phyloP scores from a whole-genome alignment of 257 asterid genomes.

The Nicotiana knightiana region DNA sequence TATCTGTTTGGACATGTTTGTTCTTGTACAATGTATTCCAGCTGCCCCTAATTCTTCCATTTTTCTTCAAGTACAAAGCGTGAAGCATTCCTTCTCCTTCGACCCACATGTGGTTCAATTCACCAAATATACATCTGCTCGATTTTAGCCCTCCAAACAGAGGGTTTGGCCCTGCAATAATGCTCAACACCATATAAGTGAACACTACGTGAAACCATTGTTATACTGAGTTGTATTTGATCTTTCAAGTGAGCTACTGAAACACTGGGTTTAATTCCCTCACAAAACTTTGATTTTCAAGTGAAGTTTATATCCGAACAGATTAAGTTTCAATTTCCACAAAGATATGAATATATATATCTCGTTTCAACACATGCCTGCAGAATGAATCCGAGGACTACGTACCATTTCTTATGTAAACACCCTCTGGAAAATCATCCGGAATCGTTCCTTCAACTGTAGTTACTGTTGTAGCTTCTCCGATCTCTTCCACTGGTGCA shows the following conservation, averaged over 20 bases:
- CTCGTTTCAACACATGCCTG: not conserved
- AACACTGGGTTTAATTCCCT: too few relatives aligned
- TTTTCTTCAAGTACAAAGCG: constrained; percentile 29
- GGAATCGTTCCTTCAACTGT: constrained; percentile 42
- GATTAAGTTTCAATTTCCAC: not conserved
- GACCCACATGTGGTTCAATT: constrained; percentile 32
- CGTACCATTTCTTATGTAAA: constrained; percentile 60
- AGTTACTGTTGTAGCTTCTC: constrained; percentile 21
- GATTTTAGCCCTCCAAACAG: constrained; percentile 38
- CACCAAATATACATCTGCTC: constrained; percentile 32
- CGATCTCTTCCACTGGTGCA: constrained; percentile 61
- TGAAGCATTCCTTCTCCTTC: constrained; percentile 59
- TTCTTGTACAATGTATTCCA: constrained; percentile 30
- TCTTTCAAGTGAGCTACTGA: not conserved
- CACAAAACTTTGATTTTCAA: too few relatives aligned
- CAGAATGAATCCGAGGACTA: not conserved
- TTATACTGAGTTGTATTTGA: not conserved
- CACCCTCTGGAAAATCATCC: constrained; percentile 49
- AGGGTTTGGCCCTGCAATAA: constrained; percentile 35
- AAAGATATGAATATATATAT: too few relatives aligned
- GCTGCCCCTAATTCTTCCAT: not conserved
- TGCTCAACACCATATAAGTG: too few relatives aligned
- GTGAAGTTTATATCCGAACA: not conserved
- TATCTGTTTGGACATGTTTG: constrained; percentile 27
- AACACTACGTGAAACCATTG: too few relatives aligned